These are phyloP conservation scores for Nothopassalora personata DNA, from an alignment of 2,329 filamentous ascomycete species.

Conservation along the genomic window DNA sequence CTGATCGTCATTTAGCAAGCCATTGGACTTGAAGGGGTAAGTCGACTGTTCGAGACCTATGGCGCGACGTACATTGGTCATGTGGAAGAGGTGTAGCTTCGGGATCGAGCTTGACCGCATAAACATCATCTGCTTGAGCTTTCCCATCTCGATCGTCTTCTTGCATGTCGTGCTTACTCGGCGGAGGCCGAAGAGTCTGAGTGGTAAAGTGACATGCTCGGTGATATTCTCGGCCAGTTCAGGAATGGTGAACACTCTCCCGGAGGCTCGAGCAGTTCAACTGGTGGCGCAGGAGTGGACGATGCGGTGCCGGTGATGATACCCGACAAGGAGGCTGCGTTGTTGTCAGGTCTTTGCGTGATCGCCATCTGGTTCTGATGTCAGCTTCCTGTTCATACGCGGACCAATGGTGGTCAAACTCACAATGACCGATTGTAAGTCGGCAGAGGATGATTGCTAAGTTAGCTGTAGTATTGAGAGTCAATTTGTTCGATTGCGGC, in stretches of 20 bases:
- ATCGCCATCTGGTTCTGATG: neutral
- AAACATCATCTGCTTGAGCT: neutral
- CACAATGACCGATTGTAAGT: no score
- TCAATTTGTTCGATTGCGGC: no score
- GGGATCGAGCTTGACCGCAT: neutral
- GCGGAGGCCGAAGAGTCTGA: constrained; percentile 3
- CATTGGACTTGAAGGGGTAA: neutral
- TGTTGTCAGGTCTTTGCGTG: neutral
- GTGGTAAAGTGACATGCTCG: neutral
- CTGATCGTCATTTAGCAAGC: neutral
- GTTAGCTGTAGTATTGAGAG: no score
- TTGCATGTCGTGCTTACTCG: constrained; percentile 7
- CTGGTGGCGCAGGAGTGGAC: neutral
- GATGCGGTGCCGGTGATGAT: neutral
- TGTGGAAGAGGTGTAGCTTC: neutral
- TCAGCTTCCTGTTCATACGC: no score
- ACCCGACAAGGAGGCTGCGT: neutral
- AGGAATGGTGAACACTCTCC: constrained; percentile 4
- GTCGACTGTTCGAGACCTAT: neutral
- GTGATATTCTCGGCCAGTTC: constrained; percentile 9
- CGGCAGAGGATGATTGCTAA: no score
- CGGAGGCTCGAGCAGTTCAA: neutral
- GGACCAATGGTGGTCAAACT: no score
- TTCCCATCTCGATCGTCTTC: neutral
- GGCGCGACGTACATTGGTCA: neutral